These are phyloP conservation scores for Echites panduratus DNA, from an alignment of 257 asterid species.

Conservation along the genomic window DNA sequence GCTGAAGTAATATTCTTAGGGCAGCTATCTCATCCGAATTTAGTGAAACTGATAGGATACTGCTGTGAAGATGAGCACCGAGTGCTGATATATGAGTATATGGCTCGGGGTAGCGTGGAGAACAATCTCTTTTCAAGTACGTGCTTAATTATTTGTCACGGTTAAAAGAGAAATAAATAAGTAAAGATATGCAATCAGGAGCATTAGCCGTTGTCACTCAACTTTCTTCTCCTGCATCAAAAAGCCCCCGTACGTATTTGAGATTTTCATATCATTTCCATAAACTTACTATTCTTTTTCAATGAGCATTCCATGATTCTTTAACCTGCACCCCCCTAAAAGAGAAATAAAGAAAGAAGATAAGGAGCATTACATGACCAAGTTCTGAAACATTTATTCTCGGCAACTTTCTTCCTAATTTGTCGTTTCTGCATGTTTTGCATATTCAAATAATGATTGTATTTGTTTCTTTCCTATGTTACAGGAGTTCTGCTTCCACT, in stretches of 20 bases:
- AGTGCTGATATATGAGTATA: constrained; percentile 64
- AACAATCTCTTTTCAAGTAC: constrained; percentile 69
- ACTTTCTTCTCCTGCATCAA: not conserved
- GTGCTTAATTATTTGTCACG: constrained; percentile 6
- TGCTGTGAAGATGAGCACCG: constrained; percentile 75
- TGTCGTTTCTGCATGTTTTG: not conserved
- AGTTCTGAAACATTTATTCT: not conserved
- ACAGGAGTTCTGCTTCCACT: constrained; percentile 84
- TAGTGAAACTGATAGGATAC: constrained; percentile 71
- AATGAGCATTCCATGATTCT: not conserved
- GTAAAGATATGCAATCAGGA: not conserved
- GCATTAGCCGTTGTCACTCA: not conserved
- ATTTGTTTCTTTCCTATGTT: not conserved
- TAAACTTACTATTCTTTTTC: not conserved
- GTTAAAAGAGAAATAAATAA: not conserved
- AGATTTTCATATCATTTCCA: not conserved
- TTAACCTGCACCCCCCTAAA: too few relatives aligned
- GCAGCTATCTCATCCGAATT: constrained; percentile 80
- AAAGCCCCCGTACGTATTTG: not conserved
- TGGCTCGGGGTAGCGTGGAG: constrained; percentile 73
- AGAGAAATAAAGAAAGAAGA: too few relatives aligned
- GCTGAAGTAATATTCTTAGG: constrained; percentile 78
- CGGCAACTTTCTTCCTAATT: not conserved
- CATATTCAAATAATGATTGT: not conserved
- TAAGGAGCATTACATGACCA: not conserved